Base-by-base conservation (phyloP, 2,329 filamentous ascomycete species). In the Elsinoe ampelina region DNA sequence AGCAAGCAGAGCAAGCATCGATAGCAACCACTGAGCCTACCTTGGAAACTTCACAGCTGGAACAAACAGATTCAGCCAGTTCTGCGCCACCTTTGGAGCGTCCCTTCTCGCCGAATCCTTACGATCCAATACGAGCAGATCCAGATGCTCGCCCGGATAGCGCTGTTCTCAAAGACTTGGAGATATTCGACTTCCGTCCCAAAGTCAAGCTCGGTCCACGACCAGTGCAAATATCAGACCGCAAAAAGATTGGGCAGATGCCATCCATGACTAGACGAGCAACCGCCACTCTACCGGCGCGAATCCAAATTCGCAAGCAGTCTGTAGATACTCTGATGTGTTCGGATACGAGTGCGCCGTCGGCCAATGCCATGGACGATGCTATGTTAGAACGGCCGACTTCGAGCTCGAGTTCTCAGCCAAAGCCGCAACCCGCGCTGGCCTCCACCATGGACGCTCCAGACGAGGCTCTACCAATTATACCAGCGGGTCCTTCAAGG, bases 141-240 rank as follows among this genome's bases (percentile, higher is more conserved):
- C 32, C 48, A 22, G 48, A 52, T 38, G 48, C 32, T 38, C 48
- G 48, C 10, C 52, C 39, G 41, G 52, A 55, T 26, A 55, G 52
- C 12, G 54, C 39, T 15, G 41, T 42, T 19, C 32, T 56, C 3
- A 30, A 48, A 13, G 54, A 56, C 15, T 20, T 56, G 12, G 54
- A 36, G 13, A 10, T 56, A 15, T 56, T 47, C 54, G 54, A 59
- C 30, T 63, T 73, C 63, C 89, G 87, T 65, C 86, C 85, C 42
- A 96, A 95, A 69, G 84, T 95, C 57, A 96, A 95, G 71, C 80
- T 95, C 42, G 93, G 85, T 1, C 92, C 93, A 8, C 81, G 92
- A 45, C 90, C 90, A 22, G 92, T 89, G 2, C 68, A 84, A 41
- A 85, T 89, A 60, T 75, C 79, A 39, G 72, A 76, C 61, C 77